Base-by-base conservation (phyloP, 2,329 filamentous ascomycete genomes). In the Mariannaea sp. region DNA sequence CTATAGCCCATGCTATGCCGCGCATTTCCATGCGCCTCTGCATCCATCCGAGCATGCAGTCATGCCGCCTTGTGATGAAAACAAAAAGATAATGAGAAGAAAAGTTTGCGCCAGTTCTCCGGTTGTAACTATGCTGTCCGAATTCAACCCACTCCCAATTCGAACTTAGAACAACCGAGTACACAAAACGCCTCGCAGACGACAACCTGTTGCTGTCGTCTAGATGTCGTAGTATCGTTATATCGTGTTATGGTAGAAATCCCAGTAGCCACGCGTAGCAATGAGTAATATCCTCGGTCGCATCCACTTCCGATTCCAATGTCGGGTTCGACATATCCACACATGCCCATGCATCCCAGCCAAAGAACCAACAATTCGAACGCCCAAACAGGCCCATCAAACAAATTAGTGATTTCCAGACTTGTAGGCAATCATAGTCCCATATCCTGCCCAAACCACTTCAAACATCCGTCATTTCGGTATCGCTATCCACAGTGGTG, bases 381-480 rank as follows among this genome's bases (percentile, higher is more conserved):
- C 48, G 47, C 55, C 58, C 48, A 60, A 53, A 54, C 46, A 58
- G 46, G 49, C 51, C 53, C 45, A 48, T 41, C 45, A 53, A 59
- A 47, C 58, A 57, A n/a, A n/a, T 57, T 62, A 55, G 47, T 57
- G 49, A 49, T 71, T 71, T 72, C 66, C 70, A 72, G 71, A 61
- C 66, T 66, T 56, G 54, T 65, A 63, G 65, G 60, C 54, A 58
- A 62, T 53, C 58, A 52, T 58, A 65, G 54, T 45, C 35, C 20
- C 16, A 26, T n/a, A 13, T 32, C 9, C 24, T 16, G 24, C 17
- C 16, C 17, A 20, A 8, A 35, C 43, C n/a, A 41, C 52, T 56
- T 72, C 73, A 84, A 47, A 81, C 80, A 60, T 83, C 82, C 13
- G 75, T 83, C 82, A 85, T 85, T 66, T 83, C 81, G 4, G 80